Percentiles rank a stretch among this genome's conserved stretches.
These are phyloP conservation scores for Pneumocystis oryctolagi DNA, from an alignment of 1,139 yeast genomes.

Conservation along the genomic window DNA sequence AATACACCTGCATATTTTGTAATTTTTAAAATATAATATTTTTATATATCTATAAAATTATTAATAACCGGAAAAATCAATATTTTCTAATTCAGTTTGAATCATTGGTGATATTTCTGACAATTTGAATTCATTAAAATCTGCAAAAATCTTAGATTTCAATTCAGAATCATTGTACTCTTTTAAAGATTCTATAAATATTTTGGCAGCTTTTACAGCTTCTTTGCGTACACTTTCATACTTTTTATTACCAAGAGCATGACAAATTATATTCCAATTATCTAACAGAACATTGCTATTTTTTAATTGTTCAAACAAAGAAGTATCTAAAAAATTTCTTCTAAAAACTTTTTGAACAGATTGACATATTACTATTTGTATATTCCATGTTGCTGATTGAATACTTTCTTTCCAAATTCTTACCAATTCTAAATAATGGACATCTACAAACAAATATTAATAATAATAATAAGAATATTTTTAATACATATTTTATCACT, in stretches of 20 bases:
- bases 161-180: background rate
- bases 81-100: background rate
- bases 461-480: background rate
- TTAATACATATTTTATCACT: background rate
- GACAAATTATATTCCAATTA: background rate
- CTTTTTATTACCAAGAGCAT: background rate
- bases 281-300: background rate
- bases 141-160: background rate
- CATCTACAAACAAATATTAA: background rate
- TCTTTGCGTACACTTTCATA: background rate
- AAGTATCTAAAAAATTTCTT: background rate
- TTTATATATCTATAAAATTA: background rate
- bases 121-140: background rate
- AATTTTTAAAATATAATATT: too few species aligned
- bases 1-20: background rate
- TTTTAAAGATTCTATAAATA: background rate
- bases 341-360: background rate
- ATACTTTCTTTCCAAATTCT: background rate
- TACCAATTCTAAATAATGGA: background rate
- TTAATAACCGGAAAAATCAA: background rate
- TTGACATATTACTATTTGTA: background rate
- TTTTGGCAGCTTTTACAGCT: background rate
- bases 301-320: background rate
- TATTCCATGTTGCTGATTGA: background rate
- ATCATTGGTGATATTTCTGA: background rate